Percentiles rank a stretch among this genome's conserved stretches.
phyloP scores from a whole-genome alignment of 2,329 filamentous ascomycete genomes.

The Ramularia collo-cygni region DNA sequence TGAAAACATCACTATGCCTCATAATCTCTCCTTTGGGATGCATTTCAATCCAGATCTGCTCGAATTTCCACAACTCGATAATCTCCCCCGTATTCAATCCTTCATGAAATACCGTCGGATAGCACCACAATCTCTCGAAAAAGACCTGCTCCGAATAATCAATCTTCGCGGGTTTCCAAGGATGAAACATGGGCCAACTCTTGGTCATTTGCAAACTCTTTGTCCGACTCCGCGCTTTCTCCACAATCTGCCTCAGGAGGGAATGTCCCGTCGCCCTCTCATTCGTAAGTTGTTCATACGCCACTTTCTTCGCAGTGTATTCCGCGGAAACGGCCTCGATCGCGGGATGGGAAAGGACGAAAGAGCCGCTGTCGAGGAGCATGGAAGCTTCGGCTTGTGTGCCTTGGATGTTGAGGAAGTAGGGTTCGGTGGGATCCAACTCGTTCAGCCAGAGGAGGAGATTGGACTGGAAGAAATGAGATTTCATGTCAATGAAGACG shows the following conservation, averaged over 20 bases:
- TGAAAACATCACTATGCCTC: conserved; percentile 23
- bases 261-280: background rate
- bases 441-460: conserved; percentile 40
- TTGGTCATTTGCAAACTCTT: too few species aligned
- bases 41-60: conserved; percentile 20
- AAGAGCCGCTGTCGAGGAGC: background rate
- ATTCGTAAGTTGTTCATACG: background rate
- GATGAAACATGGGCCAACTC: conserved; percentile 28
- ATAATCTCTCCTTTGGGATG: conserved; percentile 8
- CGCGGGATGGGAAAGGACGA: conserved; percentile 19
- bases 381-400: background rate
- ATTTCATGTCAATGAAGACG: conserved; percentile 48
- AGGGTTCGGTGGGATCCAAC: conserved; percentile 35
- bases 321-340: background rate
- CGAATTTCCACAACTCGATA: conserved; percentile 22
- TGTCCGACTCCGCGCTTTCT: background rate
- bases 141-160: conserved; percentile 30
- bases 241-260: background rate
- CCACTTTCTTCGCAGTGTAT: background rate
- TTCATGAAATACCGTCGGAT: conserved; percentile 23
- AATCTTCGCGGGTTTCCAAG: conserved; percentile 32
- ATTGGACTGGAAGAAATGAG: conserved; percentile 38
- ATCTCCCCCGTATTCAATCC: conserved; percentile 20
- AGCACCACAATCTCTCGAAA: conserved; percentile 22
- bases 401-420: conserved; percentile 38